These are phyloP conservation scores for Limonium bicolor DNA, from an alignment of 148 eudicot genomes.

Conservation along the genomic window DNA sequence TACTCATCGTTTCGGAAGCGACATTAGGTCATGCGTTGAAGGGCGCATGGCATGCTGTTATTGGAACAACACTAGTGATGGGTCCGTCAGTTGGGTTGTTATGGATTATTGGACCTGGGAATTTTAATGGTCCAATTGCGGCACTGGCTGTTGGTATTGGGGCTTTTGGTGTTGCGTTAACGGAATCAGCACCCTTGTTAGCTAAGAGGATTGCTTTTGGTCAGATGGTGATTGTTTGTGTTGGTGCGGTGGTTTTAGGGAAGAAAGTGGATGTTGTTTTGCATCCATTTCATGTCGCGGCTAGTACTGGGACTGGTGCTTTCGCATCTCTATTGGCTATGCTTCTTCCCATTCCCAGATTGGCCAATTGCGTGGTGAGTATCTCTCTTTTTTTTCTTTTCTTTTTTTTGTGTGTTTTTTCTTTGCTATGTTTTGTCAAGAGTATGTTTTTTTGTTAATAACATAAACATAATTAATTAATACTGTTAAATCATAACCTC, in stretches of 20 bases:
- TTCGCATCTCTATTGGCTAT: slow-evolving; percentile 31
- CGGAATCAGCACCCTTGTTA: slow-evolving; percentile 19
- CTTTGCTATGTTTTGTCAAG: too few species aligned
- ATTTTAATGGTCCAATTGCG: slow-evolving; percentile 11
- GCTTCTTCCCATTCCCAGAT: slow-evolving; percentile 31
- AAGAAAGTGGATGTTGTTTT: slow-evolving; percentile 6
- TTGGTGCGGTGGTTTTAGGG: slow-evolving; percentile 20
- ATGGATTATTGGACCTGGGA: slow-evolving; percentile 13
- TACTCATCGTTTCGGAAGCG: slow-evolving; percentile 27
- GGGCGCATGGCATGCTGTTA: slow-evolving; percentile 30
- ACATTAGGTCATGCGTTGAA: slow-evolving; percentile 22
- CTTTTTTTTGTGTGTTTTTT: not conserved
- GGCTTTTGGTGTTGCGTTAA: slow-evolving; percentile 27
- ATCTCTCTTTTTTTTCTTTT: not conserved
- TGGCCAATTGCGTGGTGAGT: slow-evolving; percentile 27
- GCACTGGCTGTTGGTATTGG: slow-evolving; percentile 15
- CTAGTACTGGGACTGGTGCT: slow-evolving; percentile 36
- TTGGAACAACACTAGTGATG: slow-evolving; percentile 28
- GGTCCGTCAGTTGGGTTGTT: slow-evolving; percentile 22
- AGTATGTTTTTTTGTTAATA: too few species aligned
- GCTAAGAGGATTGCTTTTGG: slow-evolving; percentile 38
- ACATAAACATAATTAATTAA: too few species aligned
- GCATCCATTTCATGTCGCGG: slow-evolving; percentile 32
- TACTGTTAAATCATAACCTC: too few species aligned
- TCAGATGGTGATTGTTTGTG: slow-evolving; percentile 34